Base-by-base conservation (phyloP, 1,139 yeast species). In the Taphrina betulina region DNA sequence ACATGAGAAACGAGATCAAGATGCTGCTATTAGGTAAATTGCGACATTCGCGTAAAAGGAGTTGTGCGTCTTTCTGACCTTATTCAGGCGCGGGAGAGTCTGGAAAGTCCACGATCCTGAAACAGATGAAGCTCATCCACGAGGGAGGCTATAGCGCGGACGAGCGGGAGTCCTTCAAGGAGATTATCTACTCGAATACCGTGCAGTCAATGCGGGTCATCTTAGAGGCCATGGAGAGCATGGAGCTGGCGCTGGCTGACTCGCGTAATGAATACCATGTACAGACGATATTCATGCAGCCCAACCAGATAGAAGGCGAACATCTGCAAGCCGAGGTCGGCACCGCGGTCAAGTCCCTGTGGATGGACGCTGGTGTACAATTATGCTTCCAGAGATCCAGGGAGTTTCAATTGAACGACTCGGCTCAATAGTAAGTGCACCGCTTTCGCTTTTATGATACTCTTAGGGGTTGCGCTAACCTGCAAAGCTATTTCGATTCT, bases 41-140 rank as follows among this genome's bases (percentile, higher is more conserved):
- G 22, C 24, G 22, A 33, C 3, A 3, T 17, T 24, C 16, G 7
- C 22, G 14, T 16, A 23, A n/a, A 23, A 33, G 50, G 38, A 43
- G 26, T 3, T 23, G n/a, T 23, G 12, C 14, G 38, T 8, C 10
- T 14, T 4, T 19, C 22, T 8, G 29, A 19, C 23, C 16, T 16
- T n/a, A 8, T n/a, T 8, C 24, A 50, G 54, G 54, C 23, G 90
- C 97, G 0, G 98, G 98, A 5, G 99, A 92, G 70, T 82, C 92
- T 57, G 98, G 99, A 5, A 92, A 92, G 68, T 86, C 95, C 2
- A 92, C 99, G 0, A 95, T 92, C n/a, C 73, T 92, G 61, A 94
- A 92, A 69, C 98, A 94, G 68, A 79, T 92, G 80, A 80, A 85
- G 64, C 73, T 92, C 29, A 70, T 89, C 53, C 97, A 92, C 69